Evolutionary conservation across 179 eudicot genomes (phyloP).

Genomic region (Amaranthus tricolor): DNA sequence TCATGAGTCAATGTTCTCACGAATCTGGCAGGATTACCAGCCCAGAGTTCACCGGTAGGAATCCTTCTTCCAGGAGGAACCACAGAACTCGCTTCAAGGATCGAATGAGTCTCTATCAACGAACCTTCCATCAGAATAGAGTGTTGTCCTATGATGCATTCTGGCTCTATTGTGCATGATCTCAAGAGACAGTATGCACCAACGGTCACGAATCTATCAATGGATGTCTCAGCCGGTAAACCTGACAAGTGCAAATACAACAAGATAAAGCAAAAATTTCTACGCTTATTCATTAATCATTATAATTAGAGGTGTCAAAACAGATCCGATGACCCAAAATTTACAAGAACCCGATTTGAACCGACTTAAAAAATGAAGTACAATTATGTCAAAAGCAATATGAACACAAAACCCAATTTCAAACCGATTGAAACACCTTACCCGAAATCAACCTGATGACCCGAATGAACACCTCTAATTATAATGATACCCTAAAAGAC

Average conservation of each 20-base stretch:
- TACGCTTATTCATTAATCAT: neutral
- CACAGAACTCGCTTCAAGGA: constrained; percentile 97
- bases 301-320: neutral
- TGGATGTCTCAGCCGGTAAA: constrained; percentile 82
- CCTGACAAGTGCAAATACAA: constrained; percentile 41
- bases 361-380: no score
- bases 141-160: constrained; percentile 90
- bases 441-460: no score
- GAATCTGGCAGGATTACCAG: constrained; percentile 98
- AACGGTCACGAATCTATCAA: constrained; percentile 81
- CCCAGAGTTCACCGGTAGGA: constrained; percentile 97
- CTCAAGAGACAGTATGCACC: constrained; percentile 87
- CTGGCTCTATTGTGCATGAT: constrained; percentile 94
- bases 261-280: neutral
- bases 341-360: no score
- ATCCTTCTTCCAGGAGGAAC: constrained; percentile 95
- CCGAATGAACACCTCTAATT: no score
- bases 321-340: no score
- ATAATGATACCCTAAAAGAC: no score
- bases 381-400: no score
- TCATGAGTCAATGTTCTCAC: constrained; percentile 86
- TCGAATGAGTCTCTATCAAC: constrained; percentile 85
- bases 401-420: no score
- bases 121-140: constrained; percentile 98
- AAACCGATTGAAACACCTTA: no score